These are phyloP conservation scores for Malus orientalis DNA, from an alignment of 306 rosid genomes.

Conservation along the genomic window DNA sequence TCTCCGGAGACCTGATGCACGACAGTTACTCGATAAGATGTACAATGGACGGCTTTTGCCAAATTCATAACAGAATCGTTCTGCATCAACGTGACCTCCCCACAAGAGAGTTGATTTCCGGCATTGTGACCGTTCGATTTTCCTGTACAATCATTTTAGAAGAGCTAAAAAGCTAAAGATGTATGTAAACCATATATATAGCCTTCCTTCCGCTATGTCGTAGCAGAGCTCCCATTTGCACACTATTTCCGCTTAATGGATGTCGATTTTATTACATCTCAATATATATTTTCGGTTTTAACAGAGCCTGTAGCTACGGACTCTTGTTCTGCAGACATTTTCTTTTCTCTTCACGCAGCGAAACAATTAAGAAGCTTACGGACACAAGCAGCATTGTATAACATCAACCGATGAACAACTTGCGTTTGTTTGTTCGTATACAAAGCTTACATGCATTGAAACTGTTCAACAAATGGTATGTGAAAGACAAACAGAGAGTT, in stretches of 20 bases:
- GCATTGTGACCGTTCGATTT: background rate
- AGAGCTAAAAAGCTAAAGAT: background rate
- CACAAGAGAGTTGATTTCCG: background rate
- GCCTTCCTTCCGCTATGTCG: background rate
- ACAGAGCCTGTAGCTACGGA: background rate
- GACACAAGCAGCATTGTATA: background rate
- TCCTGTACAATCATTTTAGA: background rate
- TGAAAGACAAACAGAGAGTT: background rate
- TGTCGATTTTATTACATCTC: background rate
- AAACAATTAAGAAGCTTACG: background rate
- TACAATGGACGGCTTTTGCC: constrained; percentile 78
- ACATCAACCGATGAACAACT: background rate
- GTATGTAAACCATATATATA: background rate
- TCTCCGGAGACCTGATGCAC: constrained; percentile 80
- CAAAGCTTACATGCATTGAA: background rate
- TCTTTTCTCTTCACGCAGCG: background rate
- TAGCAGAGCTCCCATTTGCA: background rate
- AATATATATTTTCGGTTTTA: background rate
- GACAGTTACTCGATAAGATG: constrained; percentile 80
- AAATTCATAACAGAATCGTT: constrained; percentile 37
- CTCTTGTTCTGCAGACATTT: background rate
- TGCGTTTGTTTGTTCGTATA: background rate
- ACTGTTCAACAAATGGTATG: background rate
- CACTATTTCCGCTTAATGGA: background rate
- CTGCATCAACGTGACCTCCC: background rate